phyloP scores from a whole-genome alignment of 768 basidiomycete genomes.

The Lyophyllum atratum region DNA sequence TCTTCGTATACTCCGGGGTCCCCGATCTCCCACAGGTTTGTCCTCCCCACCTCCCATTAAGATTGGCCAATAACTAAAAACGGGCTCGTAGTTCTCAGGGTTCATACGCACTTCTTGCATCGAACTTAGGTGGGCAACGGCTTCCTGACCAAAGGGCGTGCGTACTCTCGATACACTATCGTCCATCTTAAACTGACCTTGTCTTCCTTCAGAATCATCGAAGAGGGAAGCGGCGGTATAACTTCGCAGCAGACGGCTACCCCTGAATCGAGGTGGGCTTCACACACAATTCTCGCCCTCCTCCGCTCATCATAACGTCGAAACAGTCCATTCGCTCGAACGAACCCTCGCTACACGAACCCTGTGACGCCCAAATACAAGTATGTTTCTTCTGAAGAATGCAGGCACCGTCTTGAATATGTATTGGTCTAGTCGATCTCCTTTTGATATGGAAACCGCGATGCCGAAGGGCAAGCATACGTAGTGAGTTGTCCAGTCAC shows the following conservation, averaged over 20 bases:
- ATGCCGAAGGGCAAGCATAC: slow-evolving; percentile 26
- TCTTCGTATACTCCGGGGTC: slow-evolving; percentile 27
- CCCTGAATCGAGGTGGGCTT: slow-evolving; percentile 46
- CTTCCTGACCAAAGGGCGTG: slow-evolving; percentile 13
- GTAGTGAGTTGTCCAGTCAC: slow-evolving; percentile 15
- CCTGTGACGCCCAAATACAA: slow-evolving; percentile 31
- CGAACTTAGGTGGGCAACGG: slow-evolving; percentile 16
- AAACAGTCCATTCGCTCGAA: slow-evolving; percentile 21
- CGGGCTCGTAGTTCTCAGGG: slow-evolving; percentile 14
- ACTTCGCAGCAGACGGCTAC: slow-evolving; percentile 41
- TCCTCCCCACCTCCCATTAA: neutral
- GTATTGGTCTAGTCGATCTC: slow-evolving; percentile 2
- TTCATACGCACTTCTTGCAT: slow-evolving; percentile 10
- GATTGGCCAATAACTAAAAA: neutral
- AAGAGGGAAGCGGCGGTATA: slow-evolving; percentile 19
- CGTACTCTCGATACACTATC: neutral
- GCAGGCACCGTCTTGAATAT: slow-evolving; percentile 4
- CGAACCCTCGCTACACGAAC: slow-evolving; percentile 22
- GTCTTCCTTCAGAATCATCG: slow-evolving; percentile 16
- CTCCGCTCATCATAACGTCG: neutral
- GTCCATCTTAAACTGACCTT: neutral
- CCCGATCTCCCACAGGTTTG: slow-evolving; percentile 26
- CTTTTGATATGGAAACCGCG: slow-evolving; percentile 19
- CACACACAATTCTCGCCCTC: neutral
- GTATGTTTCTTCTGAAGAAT: slow-evolving; percentile 22